A percentile compares a stretch with the other conserved stretches of the same genome.
These are phyloP conservation scores for Gonium pectorale DNA, from an alignment of 139 green algal species.

Conservation along the genomic window DNA sequence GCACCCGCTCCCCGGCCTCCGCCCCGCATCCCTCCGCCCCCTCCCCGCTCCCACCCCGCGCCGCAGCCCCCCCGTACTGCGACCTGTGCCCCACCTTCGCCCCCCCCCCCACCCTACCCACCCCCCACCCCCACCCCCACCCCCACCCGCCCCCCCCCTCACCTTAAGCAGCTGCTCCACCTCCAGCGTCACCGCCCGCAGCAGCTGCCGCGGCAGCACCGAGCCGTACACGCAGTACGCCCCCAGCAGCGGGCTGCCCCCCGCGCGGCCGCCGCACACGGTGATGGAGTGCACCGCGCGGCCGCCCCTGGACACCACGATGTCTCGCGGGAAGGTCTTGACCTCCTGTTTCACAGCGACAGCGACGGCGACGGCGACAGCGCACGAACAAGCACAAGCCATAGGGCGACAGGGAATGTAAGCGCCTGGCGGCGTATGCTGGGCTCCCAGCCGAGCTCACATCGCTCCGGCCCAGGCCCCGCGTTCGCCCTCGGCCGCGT, in stretches of 20 bases:
- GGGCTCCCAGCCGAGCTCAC: too few relatives aligned
- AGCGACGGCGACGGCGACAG: not conserved
- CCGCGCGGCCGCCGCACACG: slow-evolving; percentile 3
- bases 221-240: slow-evolving; percentile 34
- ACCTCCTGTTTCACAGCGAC: slow-evolving; percentile 15
- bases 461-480: too few relatives aligned
- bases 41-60: too few relatives aligned
- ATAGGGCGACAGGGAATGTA: too few relatives aligned
- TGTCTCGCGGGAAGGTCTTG: slow-evolving; percentile 18
- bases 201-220: slow-evolving; percentile 32
- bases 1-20: not conserved
- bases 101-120: not conserved
- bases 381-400: not conserved
- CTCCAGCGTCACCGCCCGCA: slow-evolving; percentile 32
- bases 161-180: slow-evolving; percentile 40
- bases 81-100: too few relatives aligned
- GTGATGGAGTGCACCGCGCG: slow-evolving; percentile 23
- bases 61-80: too few relatives aligned
- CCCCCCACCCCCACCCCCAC: not conserved
- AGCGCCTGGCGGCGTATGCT: too few relatives aligned
- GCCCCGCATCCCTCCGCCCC: too few relatives aligned
- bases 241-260: not conserved
- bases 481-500: too few relatives aligned
- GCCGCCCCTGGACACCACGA: slow-evolving; percentile 16
- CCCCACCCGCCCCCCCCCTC: not conserved